Evolutionary conservation across 768 basidiomycete genomes (phyloP), one percentile per base, ranked within the genome.

Genomic region (Hygrocybe punicea): DNA sequence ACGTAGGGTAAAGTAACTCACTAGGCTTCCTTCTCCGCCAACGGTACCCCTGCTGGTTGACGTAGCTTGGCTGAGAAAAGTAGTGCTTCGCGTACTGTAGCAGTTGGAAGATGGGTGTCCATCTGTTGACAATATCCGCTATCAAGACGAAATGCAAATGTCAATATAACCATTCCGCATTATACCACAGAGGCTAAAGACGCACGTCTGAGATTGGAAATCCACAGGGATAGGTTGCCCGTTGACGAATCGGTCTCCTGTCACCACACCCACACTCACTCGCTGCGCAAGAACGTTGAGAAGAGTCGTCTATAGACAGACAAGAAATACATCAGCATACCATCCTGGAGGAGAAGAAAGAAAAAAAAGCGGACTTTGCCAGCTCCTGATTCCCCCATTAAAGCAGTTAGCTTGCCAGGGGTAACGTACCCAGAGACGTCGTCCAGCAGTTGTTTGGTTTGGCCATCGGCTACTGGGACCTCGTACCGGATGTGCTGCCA

Each of bases 51-150:
- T 1, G 77, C 67, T 0, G 89, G 89, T 66, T 93, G 92, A 34
- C 91, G 85, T 34, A 93, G 75, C 51, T 80, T 82, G 2, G 91
- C 92, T 1, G 91, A 93, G 71, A 91, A 87, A 39, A 83, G 71
- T 8, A 94, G 74, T 1, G 91, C 90, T 65, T 94, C 90, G 24
- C 89, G 81, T 13, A 94, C 91, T 6, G 90, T 93, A 2, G 83
- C 72, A 7, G 85, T 83, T 23, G 84, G 80, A 17, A 87, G 78
- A 71, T 94, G 93, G 0, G 84, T 87, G 62, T 92, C 91, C 77
- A 83, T 82, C 66, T 96, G 93, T 65, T 95, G 91, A 57, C 87
- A 89, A 64, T 93, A 95, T 0, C 90, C 91, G 48, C 85, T 87
- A 25, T 7, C 57, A 59, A 55, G 44, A n/a, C 52, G 8, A 55